Evolutionary conservation across 1,139 yeast genomes (phyloP), one percentile per base, ranked within the genome.

Genomic region (Yamadazyma trypodendri): DNA sequence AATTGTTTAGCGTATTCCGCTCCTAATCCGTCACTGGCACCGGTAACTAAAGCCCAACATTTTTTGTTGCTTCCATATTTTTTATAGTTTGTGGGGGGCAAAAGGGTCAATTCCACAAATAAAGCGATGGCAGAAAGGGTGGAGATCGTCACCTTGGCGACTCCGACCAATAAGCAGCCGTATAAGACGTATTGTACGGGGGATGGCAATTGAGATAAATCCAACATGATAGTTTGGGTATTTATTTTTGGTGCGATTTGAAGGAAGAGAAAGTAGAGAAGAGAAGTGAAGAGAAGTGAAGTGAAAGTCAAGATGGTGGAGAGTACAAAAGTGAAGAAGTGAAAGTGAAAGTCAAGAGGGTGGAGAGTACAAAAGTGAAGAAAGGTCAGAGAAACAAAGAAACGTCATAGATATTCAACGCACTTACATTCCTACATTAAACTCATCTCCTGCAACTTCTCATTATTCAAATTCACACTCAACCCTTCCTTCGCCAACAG

Each of bases 11-110:
- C 83, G 56, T 77, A 92, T 59, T 92, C 96, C 56, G 89, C 88
- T 42, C 99, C 99, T 55, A 92, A 84, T 29, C 99, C 98, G 60
- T 92, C 98, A 35, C 97, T 87, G 5, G 97, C 95, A 42, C 99
- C 99, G 5, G 98, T 92, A 18, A 92, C 76, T 24, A 92, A 84
- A 6, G 97, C 97, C 95, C 96, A 88, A 39, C 74, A 66, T 22
- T 77, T 81, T 35, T 65, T 65, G 42, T 52, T 72, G 31, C 70
- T 66, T n/a, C 97, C 96, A 56, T 88, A 89, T 58, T 78, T 81
- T 36, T 56, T 54, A 55, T 75, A 81, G 56, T 77, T 68, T 32
- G 80, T 79, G 5, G 81, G 65, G 10, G 95, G 90, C 24, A 84
- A 14, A 54, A 39, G 25, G 48, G 42, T 18, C 28, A 42, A 23